Percentiles rank a stretch among this genome's conserved stretches.
phyloP scores from a whole-genome alignment of 768 basidiomycete genomes.

The Rhizopogon roseolus region DNA sequence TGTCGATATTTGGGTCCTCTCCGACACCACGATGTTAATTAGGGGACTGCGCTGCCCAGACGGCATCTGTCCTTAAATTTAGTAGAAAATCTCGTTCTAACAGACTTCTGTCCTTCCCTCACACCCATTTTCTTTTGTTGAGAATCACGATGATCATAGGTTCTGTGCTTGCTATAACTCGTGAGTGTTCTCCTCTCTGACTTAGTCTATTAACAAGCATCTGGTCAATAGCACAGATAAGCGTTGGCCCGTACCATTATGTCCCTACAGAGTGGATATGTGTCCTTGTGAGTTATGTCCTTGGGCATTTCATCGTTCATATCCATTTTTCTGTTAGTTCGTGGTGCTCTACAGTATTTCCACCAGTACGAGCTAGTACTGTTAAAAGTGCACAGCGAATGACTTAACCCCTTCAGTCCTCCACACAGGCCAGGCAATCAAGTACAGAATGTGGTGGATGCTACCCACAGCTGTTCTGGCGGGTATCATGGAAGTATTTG shows the following conservation, averaged over 20 bases:
- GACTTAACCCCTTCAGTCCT: slow-evolving; percentile 26
- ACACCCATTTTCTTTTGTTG: background rate
- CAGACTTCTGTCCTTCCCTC: too few species aligned
- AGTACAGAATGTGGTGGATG: slow-evolving; percentile 48
- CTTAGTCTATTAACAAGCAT: background rate
- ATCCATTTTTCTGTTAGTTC: slow-evolving; percentile 15
- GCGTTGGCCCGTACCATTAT: slow-evolving; percentile 29
- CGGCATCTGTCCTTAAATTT: too few species aligned
- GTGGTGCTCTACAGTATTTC: slow-evolving; percentile 37
- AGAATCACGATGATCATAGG: background rate
- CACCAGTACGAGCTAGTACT: slow-evolving; percentile 25
- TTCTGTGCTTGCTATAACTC: background rate
- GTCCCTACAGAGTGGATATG: slow-evolving; percentile 35
- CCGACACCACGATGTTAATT: too few species aligned
- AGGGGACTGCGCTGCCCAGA: too few species aligned
- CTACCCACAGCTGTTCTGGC: slow-evolving; percentile 43
- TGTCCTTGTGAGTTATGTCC: slow-evolving; percentile 12
- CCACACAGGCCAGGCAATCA: slow-evolving; percentile 41
- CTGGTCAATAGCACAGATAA: too few species aligned
- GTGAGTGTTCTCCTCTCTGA: background rate
- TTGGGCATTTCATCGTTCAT: background rate
- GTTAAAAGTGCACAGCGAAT: background rate
- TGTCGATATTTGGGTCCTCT: too few species aligned
- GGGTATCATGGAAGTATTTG: slow-evolving; percentile 46
- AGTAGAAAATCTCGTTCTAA: too few species aligned